Evolutionary conservation across 345 rosid genomes (phyloP).

Genomic region (Rhodamnia rubescens): DNA sequence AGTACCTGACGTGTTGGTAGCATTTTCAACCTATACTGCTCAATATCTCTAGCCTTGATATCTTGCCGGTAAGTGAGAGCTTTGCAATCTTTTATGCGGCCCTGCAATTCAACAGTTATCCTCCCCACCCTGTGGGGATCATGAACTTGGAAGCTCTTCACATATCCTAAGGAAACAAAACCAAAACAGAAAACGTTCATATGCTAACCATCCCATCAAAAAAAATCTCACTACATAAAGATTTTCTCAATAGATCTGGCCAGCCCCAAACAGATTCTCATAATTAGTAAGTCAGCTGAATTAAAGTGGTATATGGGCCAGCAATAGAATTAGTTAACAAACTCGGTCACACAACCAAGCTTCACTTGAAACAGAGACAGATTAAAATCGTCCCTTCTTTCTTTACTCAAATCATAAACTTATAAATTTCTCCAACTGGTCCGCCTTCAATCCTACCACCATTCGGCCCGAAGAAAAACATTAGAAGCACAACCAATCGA

Average conservation of each 20-base stretch:
- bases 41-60: conserved; percentile 66
- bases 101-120: conserved; percentile 77
- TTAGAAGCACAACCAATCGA: not conserved
- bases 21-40: conserved; percentile 36
- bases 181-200: not conserved
- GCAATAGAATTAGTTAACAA: not conserved
- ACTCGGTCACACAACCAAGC: not conserved
- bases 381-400: not conserved
- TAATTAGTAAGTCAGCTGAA: not conserved
- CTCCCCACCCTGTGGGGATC: conserved; percentile 88
- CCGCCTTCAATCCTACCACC: not conserved
- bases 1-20: conserved; percentile 88
- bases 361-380: not conserved
- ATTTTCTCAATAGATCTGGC: not conserved
- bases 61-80: conserved; percentile 90
- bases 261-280: not conserved
- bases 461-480: not conserved
- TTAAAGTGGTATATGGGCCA: not conserved
- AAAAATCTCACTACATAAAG: not conserved
- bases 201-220: not conserved
- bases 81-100: conserved; percentile 73
- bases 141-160: conserved; percentile 53
- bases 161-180: conserved; percentile 36
- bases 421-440: not conserved
- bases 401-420: not conserved